A percentile compares a stretch with the other conserved stretches of the same genome.
These are phyloP conservation scores for Colletotrichum caudatum DNA, from an alignment of 2,329 filamentous ascomycete species.

Conservation along the genomic window DNA sequence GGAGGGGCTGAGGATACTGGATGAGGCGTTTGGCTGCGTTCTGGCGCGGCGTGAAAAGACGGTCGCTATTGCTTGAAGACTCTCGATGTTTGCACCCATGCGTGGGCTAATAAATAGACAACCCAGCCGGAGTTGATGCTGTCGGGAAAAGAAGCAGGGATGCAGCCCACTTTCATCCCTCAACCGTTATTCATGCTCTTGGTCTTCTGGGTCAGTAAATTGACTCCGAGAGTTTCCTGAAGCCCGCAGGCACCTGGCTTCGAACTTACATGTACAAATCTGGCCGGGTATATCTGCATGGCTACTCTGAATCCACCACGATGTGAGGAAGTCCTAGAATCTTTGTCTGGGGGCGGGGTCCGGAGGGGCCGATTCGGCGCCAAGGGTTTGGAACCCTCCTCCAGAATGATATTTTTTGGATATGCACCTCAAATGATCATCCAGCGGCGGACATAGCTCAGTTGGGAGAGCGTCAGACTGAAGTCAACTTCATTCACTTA, in stretches of 20 bases:
- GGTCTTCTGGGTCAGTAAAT: neutral
- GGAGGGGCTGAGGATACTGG: constrained; percentile 61
- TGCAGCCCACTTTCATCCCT: too few species aligned
- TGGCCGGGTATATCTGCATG: too few species aligned
- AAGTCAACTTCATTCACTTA: constrained; percentile 37
- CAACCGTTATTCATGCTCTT: neutral
- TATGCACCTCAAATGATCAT: accelerated
- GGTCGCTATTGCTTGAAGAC: neutral
- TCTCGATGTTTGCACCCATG: too few species aligned
- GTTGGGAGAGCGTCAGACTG: constrained; percentile 41
- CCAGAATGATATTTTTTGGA: neutral
- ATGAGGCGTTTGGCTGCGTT: constrained; percentile 57
- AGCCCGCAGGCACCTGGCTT: too few species aligned
- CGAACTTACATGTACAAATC: too few species aligned
- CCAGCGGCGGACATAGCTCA: constrained; percentile 41
- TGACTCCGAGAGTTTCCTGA: too few species aligned
- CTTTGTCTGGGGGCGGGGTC: neutral
- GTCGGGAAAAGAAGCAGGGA: neutral
- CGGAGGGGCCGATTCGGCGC: neutral
- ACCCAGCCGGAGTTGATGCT: too few species aligned
- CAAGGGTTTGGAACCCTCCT: constrained; percentile 20
- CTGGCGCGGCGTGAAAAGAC: constrained; percentile 6
- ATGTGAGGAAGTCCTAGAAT: neutral
- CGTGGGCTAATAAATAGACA: too few species aligned
- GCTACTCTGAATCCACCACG: too few species aligned